A percentile compares a stretch with the other conserved stretches of the same genome.
Evolutionary conservation across 2,329 filamentous ascomycete species (phyloP).

Genomic region (Alternaria sp.): DNA sequence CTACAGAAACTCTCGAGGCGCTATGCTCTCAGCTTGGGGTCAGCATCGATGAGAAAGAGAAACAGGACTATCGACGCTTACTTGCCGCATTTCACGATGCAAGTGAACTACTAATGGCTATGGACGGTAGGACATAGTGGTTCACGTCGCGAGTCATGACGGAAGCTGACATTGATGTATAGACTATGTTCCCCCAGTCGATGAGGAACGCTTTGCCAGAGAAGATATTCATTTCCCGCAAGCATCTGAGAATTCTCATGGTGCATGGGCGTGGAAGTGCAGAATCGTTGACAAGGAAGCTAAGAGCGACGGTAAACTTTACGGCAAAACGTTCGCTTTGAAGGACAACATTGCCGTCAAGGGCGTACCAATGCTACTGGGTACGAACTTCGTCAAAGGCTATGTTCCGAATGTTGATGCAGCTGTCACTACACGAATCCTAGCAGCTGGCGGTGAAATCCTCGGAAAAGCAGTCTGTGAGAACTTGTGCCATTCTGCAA

Average conservation of each 20-base stretch:
- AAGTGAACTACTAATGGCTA: constrained; percentile 46
- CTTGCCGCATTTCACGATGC: constrained; percentile 51
- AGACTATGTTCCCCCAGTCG: constrained; percentile 43
- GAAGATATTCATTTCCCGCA: constrained; percentile 37
- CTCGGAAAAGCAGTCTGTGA: constrained; percentile 43
- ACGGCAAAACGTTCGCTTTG: constrained; percentile 43
- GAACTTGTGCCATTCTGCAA: constrained; percentile 41
- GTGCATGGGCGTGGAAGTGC: constrained; percentile 55
- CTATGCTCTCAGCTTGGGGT: constrained; percentile 44
- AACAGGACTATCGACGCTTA: constrained; percentile 48
- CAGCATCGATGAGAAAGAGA: constrained; percentile 42
- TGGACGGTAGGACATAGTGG: constrained; percentile 40
- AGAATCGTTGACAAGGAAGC: constrained; percentile 41
- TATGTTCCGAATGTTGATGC: constrained; percentile 30
- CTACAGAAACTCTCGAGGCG: constrained; percentile 38
- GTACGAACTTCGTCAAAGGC: constrained; percentile 30
- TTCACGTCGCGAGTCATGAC: background rate
- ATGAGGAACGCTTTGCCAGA: constrained; percentile 46
- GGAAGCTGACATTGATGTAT: background rate
- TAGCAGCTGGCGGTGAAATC: constrained; percentile 37
- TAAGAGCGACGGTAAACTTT: constrained; percentile 37
- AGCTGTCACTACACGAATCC: constrained; percentile 37
- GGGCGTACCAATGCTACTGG: constrained; percentile 41
- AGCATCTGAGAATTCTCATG: constrained; percentile 45
- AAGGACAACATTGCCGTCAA: constrained; percentile 46